Evolutionary conservation across 495 filamentous ascomycete genomes (phyloP).

Genomic region (Amorphotheca resinae): DNA sequence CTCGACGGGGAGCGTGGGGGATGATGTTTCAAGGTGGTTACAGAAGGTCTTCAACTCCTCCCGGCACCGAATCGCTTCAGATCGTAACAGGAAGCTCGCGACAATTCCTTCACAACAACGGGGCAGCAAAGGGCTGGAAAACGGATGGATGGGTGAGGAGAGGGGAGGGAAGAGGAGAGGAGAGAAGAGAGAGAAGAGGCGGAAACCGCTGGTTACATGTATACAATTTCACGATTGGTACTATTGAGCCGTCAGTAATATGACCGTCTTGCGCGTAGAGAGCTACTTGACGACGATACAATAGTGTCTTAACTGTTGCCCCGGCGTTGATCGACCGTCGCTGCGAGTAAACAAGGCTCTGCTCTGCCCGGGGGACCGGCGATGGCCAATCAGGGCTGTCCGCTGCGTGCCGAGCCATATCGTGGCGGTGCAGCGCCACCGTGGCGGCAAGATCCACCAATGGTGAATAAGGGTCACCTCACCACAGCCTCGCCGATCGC

Average conservation of each 20-base stretch:
- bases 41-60: neutral
- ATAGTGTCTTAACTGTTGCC: neutral
- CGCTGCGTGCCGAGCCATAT: neutral
- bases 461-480: no score
- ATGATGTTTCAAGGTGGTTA: slow-evolving; percentile 3
- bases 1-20: neutral
- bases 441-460: no score
- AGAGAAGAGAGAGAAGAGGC: neutral
- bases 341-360: slow-evolving; percentile 4
- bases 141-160: neutral
- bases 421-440: neutral
- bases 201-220: neutral
- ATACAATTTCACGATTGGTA: slow-evolving; percentile 1
- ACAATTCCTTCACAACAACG: neutral
- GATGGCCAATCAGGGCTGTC: neutral
- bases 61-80: neutral
- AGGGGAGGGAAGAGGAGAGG: neutral
- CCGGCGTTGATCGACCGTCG: neutral
- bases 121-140: neutral
- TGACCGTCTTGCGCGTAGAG: no score
- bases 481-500: no score
- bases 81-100: neutral
- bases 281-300: no score
- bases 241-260: no score
- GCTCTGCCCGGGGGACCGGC: neutral